Base-by-base conservation (phyloP, 148 eudicot species). In the Arbutus unedo region DNA sequence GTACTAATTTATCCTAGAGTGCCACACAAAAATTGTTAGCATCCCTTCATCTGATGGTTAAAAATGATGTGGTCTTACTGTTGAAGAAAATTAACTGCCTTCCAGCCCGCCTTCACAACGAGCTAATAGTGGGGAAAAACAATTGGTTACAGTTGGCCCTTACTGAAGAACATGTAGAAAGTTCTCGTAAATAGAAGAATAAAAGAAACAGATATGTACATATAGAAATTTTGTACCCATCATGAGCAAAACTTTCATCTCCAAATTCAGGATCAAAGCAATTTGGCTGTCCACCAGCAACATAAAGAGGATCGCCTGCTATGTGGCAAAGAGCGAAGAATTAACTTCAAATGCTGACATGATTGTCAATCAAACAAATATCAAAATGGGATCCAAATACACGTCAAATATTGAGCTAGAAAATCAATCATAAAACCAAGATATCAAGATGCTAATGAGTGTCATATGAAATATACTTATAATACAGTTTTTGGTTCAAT, bases 251-350 rank as follows among this genome's bases (percentile, higher is more conserved):
- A 79, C 87, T 89, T 86, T 87, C 92, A 86, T 89, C 93, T 43
- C 68, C 85, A 81, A 71, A 19, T 75, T 93, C 95, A 85, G 82
- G 78, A 88, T 86, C 87, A 80, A 83, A 85, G 83, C 85, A 88
- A 45, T 85, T 85, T 75, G 98, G 98, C 83, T 86, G 91, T 79
- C 99, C 99, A 74, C 98, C 99, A 79, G 85, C 81, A 78, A 88
- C 80, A 86, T 96, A 96, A 50, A 96, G 95, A 67, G 99, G 99
- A 88, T 94, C 99, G 81, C 91, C 99, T 96, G 93, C 82, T 48
- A 89, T 82, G 74, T 54, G 82, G 47, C 75, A 83, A 38, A 82
- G 15, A 67, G 51, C 25, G 23, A 75, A 82, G 23, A 48, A 59
- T 51, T 55, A 44, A 59, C 62, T 54, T 87, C 67, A 50, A 43